Base-by-base conservation (phyloP, 1,139 yeast species). In the Lodderomyces orthopsilosis region DNA sequence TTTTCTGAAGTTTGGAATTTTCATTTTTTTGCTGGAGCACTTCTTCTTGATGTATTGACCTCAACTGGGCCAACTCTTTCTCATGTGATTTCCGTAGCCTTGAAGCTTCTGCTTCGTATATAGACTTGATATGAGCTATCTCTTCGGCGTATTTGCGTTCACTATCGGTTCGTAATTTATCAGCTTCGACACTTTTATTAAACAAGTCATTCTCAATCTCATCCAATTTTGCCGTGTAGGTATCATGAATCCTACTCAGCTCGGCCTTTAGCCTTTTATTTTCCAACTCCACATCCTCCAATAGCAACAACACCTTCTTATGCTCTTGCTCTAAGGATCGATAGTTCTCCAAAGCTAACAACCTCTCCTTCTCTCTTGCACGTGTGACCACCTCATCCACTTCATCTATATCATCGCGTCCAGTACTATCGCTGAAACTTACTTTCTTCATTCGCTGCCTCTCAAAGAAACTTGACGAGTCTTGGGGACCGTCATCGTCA, bases 381-480 rank as follows among this genome's bases (percentile, higher is more conserved):
- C 35, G 42, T 28, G 40, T 30, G n/a, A 49, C 48, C 4, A 48
- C 41, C 9, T 47, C 52, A 38, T 49, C 52, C 1, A 49, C 51
- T 15, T 41, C 47, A 40, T 49, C 51, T 46, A 6, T 17, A 6
- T 37, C 40, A 8, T 17, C 23, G 3, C 15, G 14, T 27, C 27
- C 22, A 14, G 15, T 21, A 10, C 12, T 12, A 13, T 36, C 39
- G n/a, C 22, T 17, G 21, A 23, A 36, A 8, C 23, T 36, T 13
- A 26, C 32, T 22, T n/a, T 24, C 21, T 24, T 36, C 3, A 4
- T 28, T 6, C 32, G 30, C 18, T 15, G 41, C 15, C 24, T 38
- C 19, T 27, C 35, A 6, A 30, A 9, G 15, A 8, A 24, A 18
- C 21, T 34, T 3, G 38, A 41, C 10, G 54, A 43, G 18, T 51